Conservation (phyloP, 2,329 filamentous ascomycete species). For the Fusarium brachygibbosum region DNA sequence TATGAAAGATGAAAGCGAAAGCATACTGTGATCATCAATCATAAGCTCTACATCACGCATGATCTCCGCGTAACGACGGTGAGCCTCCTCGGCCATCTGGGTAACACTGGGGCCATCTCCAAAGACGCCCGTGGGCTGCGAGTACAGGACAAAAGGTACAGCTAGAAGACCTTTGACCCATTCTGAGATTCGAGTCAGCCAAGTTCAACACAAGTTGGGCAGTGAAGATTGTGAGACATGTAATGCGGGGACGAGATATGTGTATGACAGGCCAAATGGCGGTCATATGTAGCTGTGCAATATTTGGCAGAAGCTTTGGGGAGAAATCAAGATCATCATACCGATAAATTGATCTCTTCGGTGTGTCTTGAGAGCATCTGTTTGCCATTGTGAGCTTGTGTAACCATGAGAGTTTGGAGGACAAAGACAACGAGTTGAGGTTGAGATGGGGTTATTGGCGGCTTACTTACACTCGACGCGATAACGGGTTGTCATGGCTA, state of each 20-base stretch:
- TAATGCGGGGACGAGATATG: constrained; percentile 3
- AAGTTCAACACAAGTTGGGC: constrained; percentile 1
- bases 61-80: constrained; percentile 92
- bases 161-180: constrained; percentile 97
- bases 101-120: constrained; percentile 75
- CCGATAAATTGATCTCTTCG: constrained; percentile 90
- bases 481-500: constrained; percentile 72
- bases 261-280: background rate
- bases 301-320: background rate
- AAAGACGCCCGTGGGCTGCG: constrained; percentile 90
- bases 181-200: constrained; percentile 66
- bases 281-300: background rate
- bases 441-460: constrained; percentile 12
- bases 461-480: constrained; percentile 75
- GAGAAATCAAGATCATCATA: constrained; percentile 52
- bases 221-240: constrained; percentile 6
- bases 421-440: background rate
- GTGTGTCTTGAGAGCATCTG: constrained; percentile 82
- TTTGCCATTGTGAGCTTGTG: constrained; percentile 41
- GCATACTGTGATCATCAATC: constrained; percentile 88
- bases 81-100: constrained; percentile 83
- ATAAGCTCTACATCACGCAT: constrained; percentile 93
- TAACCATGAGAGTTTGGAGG: constrained; percentile 13
- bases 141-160: constrained; percentile 96
- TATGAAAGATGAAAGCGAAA: background rate